These are phyloP conservation scores for Spirogloea muscicola DNA, from an alignment of 139 green algal genomes.

Conservation along the genomic window DNA sequence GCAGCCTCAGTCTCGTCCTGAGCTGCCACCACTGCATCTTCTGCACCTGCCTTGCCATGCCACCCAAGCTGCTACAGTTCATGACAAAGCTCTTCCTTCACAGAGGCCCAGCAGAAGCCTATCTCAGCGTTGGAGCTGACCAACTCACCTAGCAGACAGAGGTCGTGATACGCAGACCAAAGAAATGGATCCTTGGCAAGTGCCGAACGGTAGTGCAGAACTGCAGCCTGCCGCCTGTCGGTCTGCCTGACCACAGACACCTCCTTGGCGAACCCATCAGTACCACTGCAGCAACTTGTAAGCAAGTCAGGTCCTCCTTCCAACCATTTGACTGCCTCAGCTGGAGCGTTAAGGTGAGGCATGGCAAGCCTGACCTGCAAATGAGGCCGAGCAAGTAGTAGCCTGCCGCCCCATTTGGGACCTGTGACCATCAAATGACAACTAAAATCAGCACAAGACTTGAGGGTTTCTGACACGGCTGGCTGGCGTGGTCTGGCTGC, in stretches of 20 bases:
- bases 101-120: background rate
- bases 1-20: background rate
- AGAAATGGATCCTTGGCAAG: conserved; percentile 76
- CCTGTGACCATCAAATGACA: conserved; percentile 30
- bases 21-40: background rate
- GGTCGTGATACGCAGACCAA: conserved; percentile 88
- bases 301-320: background rate
- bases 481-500: background rate
- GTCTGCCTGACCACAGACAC: conserved; percentile 48
- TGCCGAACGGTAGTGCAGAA: conserved; percentile 61
- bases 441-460: background rate
- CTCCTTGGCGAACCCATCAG: background rate
- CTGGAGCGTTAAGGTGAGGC: background rate
- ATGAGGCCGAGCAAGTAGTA: conserved; percentile 79
- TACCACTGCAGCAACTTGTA: background rate
- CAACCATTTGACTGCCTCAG: background rate
- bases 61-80: background rate
- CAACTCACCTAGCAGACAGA: conserved; percentile 71
- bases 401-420: conserved; percentile 76
- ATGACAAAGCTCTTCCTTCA: background rate
- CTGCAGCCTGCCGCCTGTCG: conserved; percentile 58
- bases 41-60: background rate
- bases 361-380: conserved; percentile 50
- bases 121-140: background rate
- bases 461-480: background rate